Percentiles rank a stretch among this genome's conserved stretches.
Evolutionary conservation across 805 yeast genomes (phyloP).

Genomic region (Lachancea lanzarotensis): DNA sequence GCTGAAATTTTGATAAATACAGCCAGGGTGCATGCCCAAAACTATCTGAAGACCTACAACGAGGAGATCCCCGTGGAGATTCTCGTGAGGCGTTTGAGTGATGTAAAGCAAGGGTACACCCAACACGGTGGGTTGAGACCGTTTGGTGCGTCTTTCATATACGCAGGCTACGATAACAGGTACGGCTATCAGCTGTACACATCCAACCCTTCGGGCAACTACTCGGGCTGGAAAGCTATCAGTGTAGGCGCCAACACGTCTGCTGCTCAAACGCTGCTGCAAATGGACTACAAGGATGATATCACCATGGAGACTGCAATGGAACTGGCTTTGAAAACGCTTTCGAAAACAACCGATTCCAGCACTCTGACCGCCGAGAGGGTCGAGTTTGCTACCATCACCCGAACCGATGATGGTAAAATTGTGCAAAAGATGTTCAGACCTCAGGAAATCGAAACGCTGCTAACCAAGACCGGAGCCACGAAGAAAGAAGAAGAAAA

Average conservation of each 20-base stretch:
- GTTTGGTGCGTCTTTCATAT: constrained; percentile 92
- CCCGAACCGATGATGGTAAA: constrained; percentile 41
- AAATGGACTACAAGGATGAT: constrained; percentile 90
- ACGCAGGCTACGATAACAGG: constrained; percentile 91
- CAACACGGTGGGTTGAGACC: constrained; percentile 99
- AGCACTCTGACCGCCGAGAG: constrained; percentile 81
- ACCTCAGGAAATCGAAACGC: constrained; percentile 65
- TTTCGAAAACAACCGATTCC: constrained; percentile 90
- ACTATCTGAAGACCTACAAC: constrained; percentile 75
- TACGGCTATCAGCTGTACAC: constrained; percentile 89
- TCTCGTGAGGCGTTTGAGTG: constrained; percentile 82
- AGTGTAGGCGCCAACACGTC: constrained; percentile 94
- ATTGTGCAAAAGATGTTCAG: constrained; percentile 69
- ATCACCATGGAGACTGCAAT: constrained; percentile 67
- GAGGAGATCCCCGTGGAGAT: constrained; percentile 93
- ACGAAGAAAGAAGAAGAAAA: constrained; percentile 48
- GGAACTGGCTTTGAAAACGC: constrained; percentile 81
- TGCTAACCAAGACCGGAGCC: constrained; percentile 69
- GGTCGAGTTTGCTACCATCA: constrained; percentile 84
- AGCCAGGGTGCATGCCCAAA: constrained; percentile 82
- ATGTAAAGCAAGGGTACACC: constrained; percentile 94
- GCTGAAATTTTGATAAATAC: constrained; percentile 84
- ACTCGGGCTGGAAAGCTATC: constrained; percentile 98
- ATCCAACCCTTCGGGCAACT: constrained; percentile 95
- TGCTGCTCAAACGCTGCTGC: constrained; percentile 90